Percentiles rank a stretch among this genome's conserved stretches.
Evolutionary conservation across 495 filamentous ascomycete genomes (phyloP).

Genomic region (Trichoderma erinaceum): DNA sequence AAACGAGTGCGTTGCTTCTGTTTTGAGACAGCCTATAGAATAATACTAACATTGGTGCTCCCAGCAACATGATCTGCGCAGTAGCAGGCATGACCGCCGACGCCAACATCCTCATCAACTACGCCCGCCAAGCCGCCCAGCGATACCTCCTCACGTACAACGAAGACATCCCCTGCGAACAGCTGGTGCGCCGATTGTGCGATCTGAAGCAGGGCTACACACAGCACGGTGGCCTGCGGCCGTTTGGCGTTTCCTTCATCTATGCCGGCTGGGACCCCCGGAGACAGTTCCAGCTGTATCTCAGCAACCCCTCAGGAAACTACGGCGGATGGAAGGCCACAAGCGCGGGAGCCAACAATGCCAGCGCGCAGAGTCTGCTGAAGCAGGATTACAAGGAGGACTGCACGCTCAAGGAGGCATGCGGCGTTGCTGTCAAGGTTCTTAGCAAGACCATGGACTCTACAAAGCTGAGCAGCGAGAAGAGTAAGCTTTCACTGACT

Average conservation of each 20-base stretch:
- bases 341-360: slow-evolving; percentile 95
- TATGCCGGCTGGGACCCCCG: slow-evolving; percentile 96
- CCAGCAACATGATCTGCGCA: slow-evolving; percentile 98
- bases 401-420: slow-evolving; percentile 90
- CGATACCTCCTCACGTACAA: slow-evolving; percentile 97
- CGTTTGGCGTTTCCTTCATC: slow-evolving; percentile 98
- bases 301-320: slow-evolving; percentile 99
- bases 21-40: too few species aligned
- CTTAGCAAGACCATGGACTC: slow-evolving; percentile 99
- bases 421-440: slow-evolving; percentile 96
- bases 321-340: slow-evolving; percentile 99
- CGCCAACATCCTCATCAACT: slow-evolving; percentile 99
- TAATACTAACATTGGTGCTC: slow-evolving; percentile 15
- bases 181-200: slow-evolving; percentile 92
- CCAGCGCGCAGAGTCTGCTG: slow-evolving; percentile 90
- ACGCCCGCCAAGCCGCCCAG: slow-evolving; percentile 92
- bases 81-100: slow-evolving; percentile 99
- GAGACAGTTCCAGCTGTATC: slow-evolving; percentile 96
- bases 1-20: slow-evolving; percentile 70
- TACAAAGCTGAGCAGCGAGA: slow-evolving; percentile 96
- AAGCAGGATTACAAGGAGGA: slow-evolving; percentile 99
- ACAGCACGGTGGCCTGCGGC: slow-evolving; percentile 93
- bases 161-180: slow-evolving; percentile 98
- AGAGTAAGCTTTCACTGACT: slow-evolving; percentile 55
- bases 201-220: slow-evolving; percentile 99